phyloP scores from a whole-genome alignment of 768 basidiomycete genomes.

The Suillus hirtellus region DNA sequence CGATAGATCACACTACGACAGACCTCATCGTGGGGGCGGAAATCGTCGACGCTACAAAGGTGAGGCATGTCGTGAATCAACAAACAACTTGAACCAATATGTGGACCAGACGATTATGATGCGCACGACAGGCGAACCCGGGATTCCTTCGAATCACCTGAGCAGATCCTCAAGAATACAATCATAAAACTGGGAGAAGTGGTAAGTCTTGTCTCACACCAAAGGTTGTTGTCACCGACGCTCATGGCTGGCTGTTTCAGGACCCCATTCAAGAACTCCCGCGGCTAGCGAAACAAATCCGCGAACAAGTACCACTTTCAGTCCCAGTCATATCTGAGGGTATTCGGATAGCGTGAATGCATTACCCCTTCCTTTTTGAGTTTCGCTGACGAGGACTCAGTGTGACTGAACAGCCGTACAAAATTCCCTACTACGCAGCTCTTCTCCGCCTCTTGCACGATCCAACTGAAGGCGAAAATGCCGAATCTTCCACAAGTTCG shows the following conservation, averaged over 20 bases:
- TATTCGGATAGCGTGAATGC: conserved; percentile 63
- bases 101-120: conserved; percentile 56
- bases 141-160: conserved; percentile 66
- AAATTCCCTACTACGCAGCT: conserved; percentile 87
- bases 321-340: conserved; percentile 71
- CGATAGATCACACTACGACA: conserved; percentile 56
- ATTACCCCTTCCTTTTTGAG: background rate
- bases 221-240: conserved; percentile 8
- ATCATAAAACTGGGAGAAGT: conserved; percentile 82
- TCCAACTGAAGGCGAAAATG: conserved; percentile 37
- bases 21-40: conserved; percentile 46
- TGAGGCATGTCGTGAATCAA: conserved; percentile 33
- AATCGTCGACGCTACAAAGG: conserved; percentile 52
- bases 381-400: conserved; percentile 38
- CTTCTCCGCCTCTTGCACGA: conserved; percentile 71
- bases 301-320: conserved; percentile 55
- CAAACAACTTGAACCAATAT: conserved; percentile 8
- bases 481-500: conserved; percentile 30
- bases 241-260: conserved; percentile 37
- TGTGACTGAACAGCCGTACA: conserved; percentile 91
- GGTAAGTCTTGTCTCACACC: conserved; percentile 45
- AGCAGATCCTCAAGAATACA: conserved; percentile 64
- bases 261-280: conserved; percentile 71
- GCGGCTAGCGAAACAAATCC: conserved; percentile 64
- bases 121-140: conserved; percentile 58